Evolutionary conservation across 2,329 filamentous ascomycete species (phyloP).

Genomic region (Pyricularia grisea): DNA sequence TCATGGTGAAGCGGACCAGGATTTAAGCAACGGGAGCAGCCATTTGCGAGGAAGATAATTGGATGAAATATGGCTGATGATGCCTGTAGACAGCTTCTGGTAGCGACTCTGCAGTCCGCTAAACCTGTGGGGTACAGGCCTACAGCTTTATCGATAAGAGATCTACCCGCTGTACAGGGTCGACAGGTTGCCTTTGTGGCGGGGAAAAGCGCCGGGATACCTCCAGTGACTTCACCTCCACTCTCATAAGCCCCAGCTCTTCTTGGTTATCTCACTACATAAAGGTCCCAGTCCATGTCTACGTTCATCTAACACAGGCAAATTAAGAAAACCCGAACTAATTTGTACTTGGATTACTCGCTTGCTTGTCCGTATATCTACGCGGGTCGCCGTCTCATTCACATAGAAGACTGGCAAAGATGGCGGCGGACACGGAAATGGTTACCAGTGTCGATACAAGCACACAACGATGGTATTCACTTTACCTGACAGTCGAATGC

Average conservation of each 20-base stretch:
- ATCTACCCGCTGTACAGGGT: not conserved
- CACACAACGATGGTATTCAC: not conserved
- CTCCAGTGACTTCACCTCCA: not conserved
- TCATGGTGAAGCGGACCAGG: not conserved
- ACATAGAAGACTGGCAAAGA: constrained; percentile 13
- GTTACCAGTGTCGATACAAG: not conserved
- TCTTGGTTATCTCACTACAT: not conserved
- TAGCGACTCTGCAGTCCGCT: not conserved
- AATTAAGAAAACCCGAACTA: not conserved
- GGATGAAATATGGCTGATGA: not conserved
- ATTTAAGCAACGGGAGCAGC: not conserved
- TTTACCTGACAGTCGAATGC: not conserved
- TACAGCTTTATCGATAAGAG: not conserved
- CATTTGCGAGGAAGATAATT: not conserved
- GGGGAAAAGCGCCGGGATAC: not conserved
- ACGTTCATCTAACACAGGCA: not conserved
- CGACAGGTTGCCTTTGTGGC: not conserved
- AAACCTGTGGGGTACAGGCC: not conserved
- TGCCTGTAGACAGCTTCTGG: not conserved
- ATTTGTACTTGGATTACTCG: not conserved
- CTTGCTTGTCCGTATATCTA: not conserved
- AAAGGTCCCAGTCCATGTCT: not conserved
- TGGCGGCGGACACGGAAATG: constrained; percentile 2
- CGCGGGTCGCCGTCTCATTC: not conserved
- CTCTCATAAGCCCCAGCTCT: not conserved